These are phyloP conservation scores for Eimeria maxima DNA, from an alignment of 169 alveolate genomes.

Conservation along the genomic window DNA sequence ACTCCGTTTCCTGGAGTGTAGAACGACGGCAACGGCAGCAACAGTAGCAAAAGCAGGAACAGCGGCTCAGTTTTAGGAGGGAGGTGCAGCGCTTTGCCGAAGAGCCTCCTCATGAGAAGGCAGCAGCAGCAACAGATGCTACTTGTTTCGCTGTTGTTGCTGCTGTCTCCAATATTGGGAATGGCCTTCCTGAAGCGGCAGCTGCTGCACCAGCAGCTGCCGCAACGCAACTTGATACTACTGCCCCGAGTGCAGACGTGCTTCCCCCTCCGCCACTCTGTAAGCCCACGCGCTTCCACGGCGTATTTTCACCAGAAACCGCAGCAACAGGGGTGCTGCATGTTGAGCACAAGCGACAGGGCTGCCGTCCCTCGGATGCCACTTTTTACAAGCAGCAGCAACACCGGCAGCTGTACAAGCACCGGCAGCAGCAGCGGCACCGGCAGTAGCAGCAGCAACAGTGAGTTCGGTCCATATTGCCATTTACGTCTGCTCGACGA, in stretches of 20 bases:
- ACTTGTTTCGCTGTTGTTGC: not conserved
- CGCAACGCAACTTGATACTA: not conserved
- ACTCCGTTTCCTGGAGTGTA: not conserved
- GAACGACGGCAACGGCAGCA: not conserved
- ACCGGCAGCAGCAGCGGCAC: no score
- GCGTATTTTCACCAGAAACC: not conserved
- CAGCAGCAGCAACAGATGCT: conserved; percentile 3
- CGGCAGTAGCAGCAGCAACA: no score
- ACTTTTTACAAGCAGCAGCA: not conserved
- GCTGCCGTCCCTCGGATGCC: not conserved
- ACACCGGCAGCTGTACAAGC: no score
- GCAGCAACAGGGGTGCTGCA: not conserved
- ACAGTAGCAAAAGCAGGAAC: not conserved
- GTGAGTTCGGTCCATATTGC: not conserved
- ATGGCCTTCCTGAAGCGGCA: conserved; percentile 29
- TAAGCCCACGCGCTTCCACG: not conserved
- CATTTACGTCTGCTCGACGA: conserved; percentile 44
- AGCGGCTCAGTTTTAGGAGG: not conserved
- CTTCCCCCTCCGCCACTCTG: not conserved
- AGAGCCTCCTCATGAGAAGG: conserved; percentile 1
- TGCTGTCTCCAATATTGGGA: not conserved
- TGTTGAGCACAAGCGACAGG: not conserved
- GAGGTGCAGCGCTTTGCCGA: not conserved
- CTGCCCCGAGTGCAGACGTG: not conserved
- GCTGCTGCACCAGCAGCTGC: not conserved